Percentiles rank a stretch among this genome's conserved stretches.
These are phyloP conservation scores for Cyanidioschyzon merolae DNA, from an alignment of 23 red algal species.

Conservation along the genomic window DNA sequence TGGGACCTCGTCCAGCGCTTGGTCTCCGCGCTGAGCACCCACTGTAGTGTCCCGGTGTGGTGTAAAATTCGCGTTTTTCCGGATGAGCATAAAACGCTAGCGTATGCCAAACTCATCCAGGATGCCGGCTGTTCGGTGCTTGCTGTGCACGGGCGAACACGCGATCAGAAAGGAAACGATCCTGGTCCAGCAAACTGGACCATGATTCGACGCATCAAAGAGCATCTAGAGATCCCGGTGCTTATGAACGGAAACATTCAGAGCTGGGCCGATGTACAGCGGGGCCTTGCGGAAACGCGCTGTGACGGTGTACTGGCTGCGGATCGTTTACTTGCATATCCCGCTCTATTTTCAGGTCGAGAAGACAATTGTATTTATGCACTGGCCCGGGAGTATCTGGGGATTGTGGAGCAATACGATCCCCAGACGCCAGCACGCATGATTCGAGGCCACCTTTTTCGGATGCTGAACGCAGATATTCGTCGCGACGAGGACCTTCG, in stretches of 20 bases:
- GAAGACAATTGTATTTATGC: not conserved
- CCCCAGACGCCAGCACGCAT: not conserved
- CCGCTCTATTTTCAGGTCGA: constrained; percentile 37
- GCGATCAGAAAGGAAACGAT: constrained; percentile 76
- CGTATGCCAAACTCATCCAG: constrained; percentile 79
- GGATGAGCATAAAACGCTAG: constrained; percentile 40
- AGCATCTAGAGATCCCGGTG: constrained; percentile 67
- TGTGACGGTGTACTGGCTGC: constrained; percentile 75
- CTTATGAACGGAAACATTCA: constrained; percentile 85
- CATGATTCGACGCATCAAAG: constrained; percentile 49
- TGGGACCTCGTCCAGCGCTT: constrained; percentile 39
- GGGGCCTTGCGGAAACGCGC: constrained; percentile 42
- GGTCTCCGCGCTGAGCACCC: constrained; percentile 30
- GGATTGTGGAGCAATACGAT: constrained; percentile 35
- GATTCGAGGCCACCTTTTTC: not conserved
- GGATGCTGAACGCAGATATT: not conserved
- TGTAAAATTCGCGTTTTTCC: constrained; percentile 91
- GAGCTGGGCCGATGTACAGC: constrained; percentile 43
- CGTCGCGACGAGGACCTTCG: not conserved
- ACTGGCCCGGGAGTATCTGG: constrained; percentile 63
- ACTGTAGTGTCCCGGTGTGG: constrained; percentile 52
- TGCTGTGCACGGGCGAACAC: constrained; percentile 87
- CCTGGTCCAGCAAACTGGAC: constrained; percentile 64
- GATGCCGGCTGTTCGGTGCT: constrained; percentile 68
- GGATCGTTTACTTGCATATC: constrained; percentile 56